Percentiles rank a stretch among this genome's conserved stretches.
phyloP scores from a whole-genome alignment of 2,329 filamentous ascomycete genomes.

The Cordyceps cateniannulata region DNA sequence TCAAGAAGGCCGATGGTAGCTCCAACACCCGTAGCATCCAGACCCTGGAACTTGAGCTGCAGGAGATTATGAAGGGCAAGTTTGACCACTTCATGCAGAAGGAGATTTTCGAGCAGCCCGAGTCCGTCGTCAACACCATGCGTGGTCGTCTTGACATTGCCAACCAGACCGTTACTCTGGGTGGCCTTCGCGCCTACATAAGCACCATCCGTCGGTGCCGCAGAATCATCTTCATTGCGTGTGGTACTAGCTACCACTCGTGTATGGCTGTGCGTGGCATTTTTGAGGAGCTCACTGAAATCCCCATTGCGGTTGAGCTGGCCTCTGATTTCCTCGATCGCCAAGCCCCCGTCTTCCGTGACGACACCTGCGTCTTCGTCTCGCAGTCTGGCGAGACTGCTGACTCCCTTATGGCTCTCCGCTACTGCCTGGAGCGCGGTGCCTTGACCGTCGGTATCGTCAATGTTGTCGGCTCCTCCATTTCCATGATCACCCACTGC shows the following conservation, averaged over 20 bases:
- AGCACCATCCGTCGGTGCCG: conserved; percentile 93
- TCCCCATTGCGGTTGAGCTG: conserved; percentile 93
- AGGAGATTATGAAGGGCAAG: conserved; percentile 99
- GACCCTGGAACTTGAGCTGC: conserved; percentile 95
- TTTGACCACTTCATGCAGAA: conserved; percentile 99
- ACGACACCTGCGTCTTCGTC: conserved; percentile 98
- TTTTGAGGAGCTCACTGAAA: conserved; percentile 97
- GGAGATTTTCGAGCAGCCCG: conserved; percentile 99
- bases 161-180: conserved; percentile 92
- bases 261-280: conserved; percentile 98
- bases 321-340: conserved; percentile 97
- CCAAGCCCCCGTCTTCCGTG: conserved; percentile 95
- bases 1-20: conserved; percentile 93
- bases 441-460: conserved; percentile 96
- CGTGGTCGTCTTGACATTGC: conserved; percentile 90
- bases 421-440: conserved; percentile 96
- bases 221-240: conserved; percentile 97
- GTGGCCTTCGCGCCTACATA: conserved; percentile 94
- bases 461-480: conserved; percentile 97
- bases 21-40: conserved; percentile 98
- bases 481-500: conserved; percentile 97
- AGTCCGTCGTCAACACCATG: conserved; percentile 99
- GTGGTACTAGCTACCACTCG: conserved; percentile 96
- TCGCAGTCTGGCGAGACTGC: conserved; percentile 98
- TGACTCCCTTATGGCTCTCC: conserved; percentile 92